Evolutionary conservation across 768 basidiomycete genomes (phyloP), one percentile per base, ranked within the genome.

Genomic region (Hypsizygus marmoreus): DNA sequence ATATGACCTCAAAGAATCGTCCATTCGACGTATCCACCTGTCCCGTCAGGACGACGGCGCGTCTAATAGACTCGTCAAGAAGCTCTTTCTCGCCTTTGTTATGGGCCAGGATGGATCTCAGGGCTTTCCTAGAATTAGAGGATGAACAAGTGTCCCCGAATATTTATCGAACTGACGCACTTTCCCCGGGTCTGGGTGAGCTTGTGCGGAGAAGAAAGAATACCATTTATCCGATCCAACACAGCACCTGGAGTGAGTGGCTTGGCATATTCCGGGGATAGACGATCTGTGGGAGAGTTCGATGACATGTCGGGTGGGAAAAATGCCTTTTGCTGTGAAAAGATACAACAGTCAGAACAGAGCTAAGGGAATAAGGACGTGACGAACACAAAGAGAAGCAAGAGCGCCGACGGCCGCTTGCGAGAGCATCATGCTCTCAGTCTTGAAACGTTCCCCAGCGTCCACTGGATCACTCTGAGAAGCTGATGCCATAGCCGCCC

Each of bases 341-440:
- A 31, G 9, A 3, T 14, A 37, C 16, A 24, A 53, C 22, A 55
- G 31, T 31, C 38, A 45, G 28, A 19, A 36, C 20, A 38, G 24
- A 31, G 8, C 45, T n/a, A 24, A 36, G 16, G 23, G 34, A 35
- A 13, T 3, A 7, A 23, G 26, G 26, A 16, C 28, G 17, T 22
- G 12, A 84, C 93, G 70, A 57, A 95, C 93, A 60, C 88, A 89
- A 49, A 95, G 76, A 7, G 91, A 81, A n/a, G 90, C 82, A 68
- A 95, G 70, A 3, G 94, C 90, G 29, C 91, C 86, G n/a, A 87
- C 78, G 13, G 93, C 86, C 12, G 93, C 91, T 56, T 83, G 74
- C 0, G 91, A 92, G 22, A 97, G 69, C 43, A 82, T 53, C 31
- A 76, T 73, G 2, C 86, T 85, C 62, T 94, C 92, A 29, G 77